Conservation (phyloP, 2,329 filamentous ascomycete genomes). For the Nannizzia gypsea region DNA sequence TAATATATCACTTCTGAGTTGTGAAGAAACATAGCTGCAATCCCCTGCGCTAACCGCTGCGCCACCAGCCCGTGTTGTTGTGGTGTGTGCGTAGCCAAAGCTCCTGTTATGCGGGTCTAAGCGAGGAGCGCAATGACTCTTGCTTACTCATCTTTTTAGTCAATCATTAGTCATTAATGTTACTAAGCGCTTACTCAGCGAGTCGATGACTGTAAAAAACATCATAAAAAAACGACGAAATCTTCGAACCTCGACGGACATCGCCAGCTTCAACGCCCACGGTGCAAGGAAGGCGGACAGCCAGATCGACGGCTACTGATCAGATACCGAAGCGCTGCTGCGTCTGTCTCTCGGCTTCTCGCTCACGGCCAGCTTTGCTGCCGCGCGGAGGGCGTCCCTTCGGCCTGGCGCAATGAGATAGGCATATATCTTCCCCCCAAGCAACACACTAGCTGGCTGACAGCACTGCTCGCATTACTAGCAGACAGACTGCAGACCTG, state of each 20-base stretch:
- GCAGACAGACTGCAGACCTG: neutral
- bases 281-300: neutral
- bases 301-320: too few species aligned
- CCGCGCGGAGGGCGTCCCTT: neutral
- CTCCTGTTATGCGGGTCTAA: neutral
- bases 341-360: neutral
- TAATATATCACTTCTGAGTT: neutral
- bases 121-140: neutral
- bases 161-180: neutral
- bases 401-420: slow-evolving; percentile 6
- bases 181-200: neutral
- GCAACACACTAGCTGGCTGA: neutral
- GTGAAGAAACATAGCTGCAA: slow-evolving; percentile 9
- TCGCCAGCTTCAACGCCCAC: neutral
- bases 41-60: slow-evolving; percentile 15
- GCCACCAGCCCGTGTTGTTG: slow-evolving; percentile 12
- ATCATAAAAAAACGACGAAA: too few species aligned
- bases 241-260: too few species aligned
- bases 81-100: neutral
- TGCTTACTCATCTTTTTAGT: neutral
- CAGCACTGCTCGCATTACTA: neutral
- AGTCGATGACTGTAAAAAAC: too few species aligned
- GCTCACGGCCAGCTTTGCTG: neutral
- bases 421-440: neutral
- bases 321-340: neutral